Evolutionary conservation across 2,329 filamentous ascomycete genomes (phyloP), one percentile per base, ranked within the genome.

Genomic region (Phialemonium atrogriseum): DNA sequence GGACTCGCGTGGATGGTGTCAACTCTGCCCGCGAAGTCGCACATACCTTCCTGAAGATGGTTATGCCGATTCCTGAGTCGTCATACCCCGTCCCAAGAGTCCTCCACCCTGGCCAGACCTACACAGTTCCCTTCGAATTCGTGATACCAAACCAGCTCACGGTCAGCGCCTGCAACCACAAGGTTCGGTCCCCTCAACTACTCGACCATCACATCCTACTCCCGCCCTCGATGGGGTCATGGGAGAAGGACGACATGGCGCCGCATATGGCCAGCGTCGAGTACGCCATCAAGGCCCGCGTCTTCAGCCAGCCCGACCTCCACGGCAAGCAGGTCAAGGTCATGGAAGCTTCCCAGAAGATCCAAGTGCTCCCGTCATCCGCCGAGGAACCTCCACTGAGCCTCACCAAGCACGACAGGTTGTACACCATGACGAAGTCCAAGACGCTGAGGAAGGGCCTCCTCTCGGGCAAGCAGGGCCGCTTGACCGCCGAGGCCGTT

Each of bases 91-190:
- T 52, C 7, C 54, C 62, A 13, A 55, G 62, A 20, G 45, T 71
- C 18, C 66, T 74, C 37, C 55, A 66, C 48, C 56, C 60, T n/a
- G 67, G 62, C 3, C 49, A 50, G 40, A 59, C 57, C 16, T 70
- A 72, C 50, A 60, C 46, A 10, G 50, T 77, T 15, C 71, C 71
- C n/a, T 72, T 77, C 55, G 54, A 71, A 54, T 77, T 77, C 41
- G 64, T 76, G 36, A 62, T 77, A 11, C 72, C 72, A n/a, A 58
- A 60, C 41, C 64, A 73, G 33, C 64, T 77, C 37, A 75, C 71
- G 12, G 56, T 75, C 30, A 63, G 62, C 36, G 69, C 71, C 12
- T 77, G 72, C 58, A 66, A 56, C 43, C 71, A 76, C 54, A 43
- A 49, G 17, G 59, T 63, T 33, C 52, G 57, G 24, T 58, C 58